Conservation (phyloP, 805 yeast genomes). For the Candida sonorensis region DNA sequence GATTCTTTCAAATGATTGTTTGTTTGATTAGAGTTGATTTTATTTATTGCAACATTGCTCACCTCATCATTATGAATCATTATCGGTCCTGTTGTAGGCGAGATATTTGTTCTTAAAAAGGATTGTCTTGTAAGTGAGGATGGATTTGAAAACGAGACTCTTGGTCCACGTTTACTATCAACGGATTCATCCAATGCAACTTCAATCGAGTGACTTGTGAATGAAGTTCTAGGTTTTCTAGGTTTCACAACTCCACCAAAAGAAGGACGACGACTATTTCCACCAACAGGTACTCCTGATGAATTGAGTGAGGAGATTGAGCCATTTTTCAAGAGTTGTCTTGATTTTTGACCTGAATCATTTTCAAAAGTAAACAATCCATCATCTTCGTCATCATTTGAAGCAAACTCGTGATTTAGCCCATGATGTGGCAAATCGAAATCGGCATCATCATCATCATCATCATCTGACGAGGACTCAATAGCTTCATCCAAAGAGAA, state of each 20-base stretch:
- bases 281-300: constrained; percentile 3
- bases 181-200: constrained; percentile 24
- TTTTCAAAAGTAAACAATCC: constrained; percentile 22
- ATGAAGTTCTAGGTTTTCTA: constrained; percentile 27
- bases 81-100: constrained; percentile 21
- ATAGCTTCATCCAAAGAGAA: constrained; percentile 31
- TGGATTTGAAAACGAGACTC: constrained; percentile 30
- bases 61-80: constrained; percentile 20
- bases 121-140: constrained; percentile 32
- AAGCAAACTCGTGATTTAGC: constrained; percentile 27
- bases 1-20: constrained; percentile 4
- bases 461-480: constrained; percentile 33
- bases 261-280: constrained; percentile 23
- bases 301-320: constrained; percentile 6
- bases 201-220: constrained; percentile 25
- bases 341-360: constrained; percentile 8
- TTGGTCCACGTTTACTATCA: constrained; percentile 22
- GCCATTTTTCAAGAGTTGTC: constrained; percentile 13
- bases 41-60: constrained; percentile 18
- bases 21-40: constrained; percentile 16
- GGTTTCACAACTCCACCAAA: constrained; percentile 30
- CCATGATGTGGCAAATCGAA: no score
- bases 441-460: constrained; percentile 35
- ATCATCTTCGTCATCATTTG: constrained; percentile 33
- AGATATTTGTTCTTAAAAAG: constrained; percentile 29